phyloP scores from a whole-genome alignment of 2,329 filamentous ascomycete species.

The Plenodomus biglobosus region DNA sequence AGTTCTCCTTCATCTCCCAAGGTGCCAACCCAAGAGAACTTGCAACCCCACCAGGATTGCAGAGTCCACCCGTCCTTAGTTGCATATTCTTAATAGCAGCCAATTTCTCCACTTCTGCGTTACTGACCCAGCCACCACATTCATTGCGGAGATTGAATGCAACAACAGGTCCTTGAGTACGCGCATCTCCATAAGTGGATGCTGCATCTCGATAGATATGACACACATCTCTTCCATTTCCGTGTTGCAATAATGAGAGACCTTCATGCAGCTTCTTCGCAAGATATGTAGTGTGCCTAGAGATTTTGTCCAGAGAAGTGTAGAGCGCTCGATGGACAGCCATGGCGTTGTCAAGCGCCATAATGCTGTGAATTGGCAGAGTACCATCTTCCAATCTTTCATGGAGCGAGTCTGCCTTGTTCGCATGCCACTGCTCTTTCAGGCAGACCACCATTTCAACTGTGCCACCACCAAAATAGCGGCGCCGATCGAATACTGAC shows the following conservation, averaged over 20 bases:
- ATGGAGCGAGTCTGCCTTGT: constrained; percentile 72
- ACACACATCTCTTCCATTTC: constrained; percentile 67
- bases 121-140: constrained; percentile 72
- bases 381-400: constrained; percentile 89
- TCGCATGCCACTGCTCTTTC: constrained; percentile 80
- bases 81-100: constrained; percentile 78
- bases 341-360: constrained; percentile 77
- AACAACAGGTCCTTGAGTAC: constrained; percentile 69
- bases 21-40: constrained; percentile 70
- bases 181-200: constrained; percentile 48
- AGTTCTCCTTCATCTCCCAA: constrained; percentile 82
- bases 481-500: constrained; percentile 64
- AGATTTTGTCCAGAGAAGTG: constrained; percentile 68
- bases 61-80: constrained; percentile 83
- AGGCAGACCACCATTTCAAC: constrained; percentile 82
- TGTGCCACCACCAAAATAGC: constrained; percentile 92
- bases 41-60: constrained; percentile 87
- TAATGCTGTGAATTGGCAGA: constrained; percentile 83
- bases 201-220: constrained; percentile 59
- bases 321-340: constrained; percentile 69
- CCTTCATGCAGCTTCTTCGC: constrained; percentile 60
- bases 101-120: constrained; percentile 84
- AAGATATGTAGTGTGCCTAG: constrained; percentile 70
- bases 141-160: constrained; percentile 79
- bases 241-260: constrained; percentile 65